Evolutionary conservation across 192 early-diverging fungal species (phyloP).

Genomic region (Dispira simplex): DNA sequence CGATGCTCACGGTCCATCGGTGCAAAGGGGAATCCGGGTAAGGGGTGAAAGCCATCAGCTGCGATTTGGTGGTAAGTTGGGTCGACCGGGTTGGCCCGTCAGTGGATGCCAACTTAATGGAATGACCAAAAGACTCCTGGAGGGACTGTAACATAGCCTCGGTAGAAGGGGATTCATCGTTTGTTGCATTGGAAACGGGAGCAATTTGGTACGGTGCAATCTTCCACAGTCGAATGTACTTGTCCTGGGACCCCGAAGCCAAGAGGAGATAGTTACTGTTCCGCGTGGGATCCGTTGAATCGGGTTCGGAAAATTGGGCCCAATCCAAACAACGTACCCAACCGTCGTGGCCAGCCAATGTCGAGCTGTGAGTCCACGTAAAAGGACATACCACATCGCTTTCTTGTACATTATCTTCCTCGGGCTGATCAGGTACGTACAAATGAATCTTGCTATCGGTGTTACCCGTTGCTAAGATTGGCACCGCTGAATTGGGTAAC

Average conservation of each 20-base stretch:
- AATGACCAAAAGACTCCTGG: neutral
- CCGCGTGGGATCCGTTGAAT: slow-evolving; percentile 15
- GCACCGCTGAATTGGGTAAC: slow-evolving; percentile 34
- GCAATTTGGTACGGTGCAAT: slow-evolving; percentile 16
- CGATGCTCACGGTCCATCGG: slow-evolving; percentile 53
- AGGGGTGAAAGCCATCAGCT: slow-evolving; percentile 37
- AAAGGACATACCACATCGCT: slow-evolving; percentile 32
- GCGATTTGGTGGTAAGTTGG: slow-evolving; percentile 75
- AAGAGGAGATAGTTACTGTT: slow-evolving; percentile 66
- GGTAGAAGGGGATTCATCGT: neutral
- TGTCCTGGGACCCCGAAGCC: slow-evolving; percentile 82
- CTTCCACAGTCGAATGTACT: slow-evolving; percentile 85
- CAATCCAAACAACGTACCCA: slow-evolving; percentile 81
- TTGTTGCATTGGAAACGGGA: neutral
- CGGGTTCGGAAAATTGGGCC: slow-evolving; percentile 28
- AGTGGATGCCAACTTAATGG: too few relatives aligned
- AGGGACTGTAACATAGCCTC: slow-evolving; percentile 4
- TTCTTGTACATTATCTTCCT: slow-evolving; percentile 3
- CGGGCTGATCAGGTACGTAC: slow-evolving; percentile 25
- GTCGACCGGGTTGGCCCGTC: neutral
- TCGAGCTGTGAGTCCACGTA: slow-evolving; percentile 24
- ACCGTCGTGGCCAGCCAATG: slow-evolving; percentile 79
- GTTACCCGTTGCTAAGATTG: slow-evolving; percentile 65
- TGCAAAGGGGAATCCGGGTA: slow-evolving; percentile 11
- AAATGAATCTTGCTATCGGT: slow-evolving; percentile 64